These are phyloP conservation scores for Cystoderma amianthinum DNA, from an alignment of 768 basidiomycete species.

Conservation along the genomic window DNA sequence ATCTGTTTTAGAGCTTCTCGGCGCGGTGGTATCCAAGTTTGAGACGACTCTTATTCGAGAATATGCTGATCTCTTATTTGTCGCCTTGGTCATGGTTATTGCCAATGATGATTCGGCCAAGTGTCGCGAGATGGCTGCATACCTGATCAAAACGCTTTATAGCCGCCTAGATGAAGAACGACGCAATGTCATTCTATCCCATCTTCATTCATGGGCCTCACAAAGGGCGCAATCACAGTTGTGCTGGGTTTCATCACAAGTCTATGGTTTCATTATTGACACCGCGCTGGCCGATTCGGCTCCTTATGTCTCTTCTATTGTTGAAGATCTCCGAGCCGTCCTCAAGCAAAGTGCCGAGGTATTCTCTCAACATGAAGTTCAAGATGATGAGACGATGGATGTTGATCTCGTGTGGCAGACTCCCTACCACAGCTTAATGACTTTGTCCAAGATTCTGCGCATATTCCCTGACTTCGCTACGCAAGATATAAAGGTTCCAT, in stretches of 20 bases:
- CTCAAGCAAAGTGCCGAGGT: slow-evolving; percentile 35
- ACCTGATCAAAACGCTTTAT: slow-evolving; percentile 75
- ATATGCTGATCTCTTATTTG: slow-evolving; percentile 84
- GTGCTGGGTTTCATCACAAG: slow-evolving; percentile 68
- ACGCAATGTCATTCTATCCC: slow-evolving; percentile 50
- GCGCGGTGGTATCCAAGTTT: slow-evolving; percentile 81
- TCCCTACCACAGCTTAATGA: slow-evolving; percentile 73
- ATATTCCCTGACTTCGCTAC: slow-evolving; percentile 44
- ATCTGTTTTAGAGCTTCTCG: slow-evolving; percentile 93
- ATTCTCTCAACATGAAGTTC: slow-evolving; percentile 17
- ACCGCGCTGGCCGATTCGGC: slow-evolving; percentile 41
- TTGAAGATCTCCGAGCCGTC: slow-evolving; percentile 50
- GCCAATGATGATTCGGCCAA: slow-evolving; percentile 91
- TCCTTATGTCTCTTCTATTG: slow-evolving; percentile 37
- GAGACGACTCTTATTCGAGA: slow-evolving; percentile 66
- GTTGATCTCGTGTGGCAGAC: slow-evolving; percentile 71
- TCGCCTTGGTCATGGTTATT: slow-evolving; percentile 85
- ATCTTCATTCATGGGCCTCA: slow-evolving; percentile 74
- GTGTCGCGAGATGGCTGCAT: slow-evolving; percentile 85
- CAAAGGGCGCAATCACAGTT: slow-evolving; percentile 57
- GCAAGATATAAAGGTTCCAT: slow-evolving; percentile 43
- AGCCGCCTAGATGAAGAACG: slow-evolving; percentile 56
- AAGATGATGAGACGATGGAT: slow-evolving; percentile 36
- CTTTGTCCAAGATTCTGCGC: slow-evolving; percentile 55
- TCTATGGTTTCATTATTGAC: slow-evolving; percentile 79